Evolutionary conservation across 2,329 filamentous ascomycete species (phyloP), one percentile per base, ranked within the genome.

Genomic region (Rasamsonia emersonii): DNA sequence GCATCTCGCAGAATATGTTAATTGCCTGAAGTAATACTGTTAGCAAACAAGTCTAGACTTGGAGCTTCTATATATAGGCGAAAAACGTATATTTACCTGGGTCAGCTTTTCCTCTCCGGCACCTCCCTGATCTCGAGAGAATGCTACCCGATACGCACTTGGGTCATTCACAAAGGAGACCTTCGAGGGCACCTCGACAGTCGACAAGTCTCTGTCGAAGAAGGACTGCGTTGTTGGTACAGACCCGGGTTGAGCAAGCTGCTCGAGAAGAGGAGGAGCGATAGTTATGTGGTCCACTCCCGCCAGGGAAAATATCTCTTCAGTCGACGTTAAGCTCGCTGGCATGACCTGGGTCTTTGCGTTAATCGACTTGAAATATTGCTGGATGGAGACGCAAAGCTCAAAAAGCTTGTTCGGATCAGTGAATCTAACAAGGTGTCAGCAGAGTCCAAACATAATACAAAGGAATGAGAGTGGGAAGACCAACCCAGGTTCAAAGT

Each of bases 231-330:
- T 53, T 49, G 34, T 57, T 29, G 19, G 55, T 41, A 2, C 52
- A 52, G 18, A 50, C 37, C 50, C 54, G 53, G 59, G 59, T 9
- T 54, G 50, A 0, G 62, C 56, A n/a, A 76, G 58, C 19, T 64
- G 54, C 6, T 51, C 51, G 16, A 80, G 54, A 2, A 79, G 51
- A 1, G 53, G 54, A 0, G 75, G 73, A 0, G 73, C 62, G 20
- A 81, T 62, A 0, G 75, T 79, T 14, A 80, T 68, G 46, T 76
- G 70, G 21, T 75, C 58, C 2, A 70, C 67, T 0, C 75, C 73
- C 2, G 71, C 70, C 2, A 79, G 59, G 27, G 59, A 59, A 58
- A 75, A 69, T n/a, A 75, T 68, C 42, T 81, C 73, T 2, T 70
- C 63, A 1, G 67, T 62, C 0, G 65, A 72, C 0, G 72, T 76